Percentiles rank a stretch among this genome's conserved stretches.
phyloP scores from a whole-genome alignment of 352 stramenopile species.

The Phytopythium ostracodes region DNA sequence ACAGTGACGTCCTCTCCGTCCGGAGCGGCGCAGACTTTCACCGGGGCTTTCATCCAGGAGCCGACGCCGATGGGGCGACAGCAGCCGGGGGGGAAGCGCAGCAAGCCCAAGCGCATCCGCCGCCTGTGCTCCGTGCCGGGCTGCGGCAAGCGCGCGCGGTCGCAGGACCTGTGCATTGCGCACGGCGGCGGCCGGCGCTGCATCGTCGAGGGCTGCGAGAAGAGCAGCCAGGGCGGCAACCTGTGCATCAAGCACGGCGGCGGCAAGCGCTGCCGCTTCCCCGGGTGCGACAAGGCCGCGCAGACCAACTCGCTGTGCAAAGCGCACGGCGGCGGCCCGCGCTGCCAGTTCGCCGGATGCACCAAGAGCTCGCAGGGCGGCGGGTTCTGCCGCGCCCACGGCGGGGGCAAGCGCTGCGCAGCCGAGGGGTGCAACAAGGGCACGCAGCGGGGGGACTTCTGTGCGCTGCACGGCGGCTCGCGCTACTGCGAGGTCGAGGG shows the following conservation, averaged over 20 bases:
- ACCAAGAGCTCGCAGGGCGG: constrained; percentile 71
- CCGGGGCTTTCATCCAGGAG: not conserved
- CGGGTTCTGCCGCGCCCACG: constrained; percentile 81
- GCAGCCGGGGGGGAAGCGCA: not conserved
- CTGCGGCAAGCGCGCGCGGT: constrained; percentile 87
- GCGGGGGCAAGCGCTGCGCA: constrained; percentile 84
- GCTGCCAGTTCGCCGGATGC: constrained; percentile 69
- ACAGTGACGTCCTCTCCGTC: constrained; percentile 17
- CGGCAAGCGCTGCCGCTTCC: constrained; percentile 73
- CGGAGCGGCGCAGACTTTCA: not conserved
- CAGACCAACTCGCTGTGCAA: constrained; percentile 88
- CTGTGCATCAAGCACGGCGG: constrained; percentile 86
- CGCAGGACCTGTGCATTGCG: constrained; percentile 82
- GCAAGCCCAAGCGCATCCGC: constrained; percentile 30
- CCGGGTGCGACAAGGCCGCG: constrained; percentile 75
- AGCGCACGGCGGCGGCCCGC: constrained; percentile 77
- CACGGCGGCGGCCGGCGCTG: constrained; percentile 80
- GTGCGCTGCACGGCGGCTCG: constrained; percentile 79
- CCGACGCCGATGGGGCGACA: not conserved
- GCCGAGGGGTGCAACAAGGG: constrained; percentile 83
- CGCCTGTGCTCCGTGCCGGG: constrained; percentile 66
- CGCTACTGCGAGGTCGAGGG: constrained; percentile 74
- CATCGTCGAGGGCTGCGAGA: constrained; percentile 71
- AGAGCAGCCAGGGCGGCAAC: constrained; percentile 77
- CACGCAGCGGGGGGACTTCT: constrained; percentile 85